Conservation (phyloP, 345 rosid species). For the Ricinus communis region DNA sequence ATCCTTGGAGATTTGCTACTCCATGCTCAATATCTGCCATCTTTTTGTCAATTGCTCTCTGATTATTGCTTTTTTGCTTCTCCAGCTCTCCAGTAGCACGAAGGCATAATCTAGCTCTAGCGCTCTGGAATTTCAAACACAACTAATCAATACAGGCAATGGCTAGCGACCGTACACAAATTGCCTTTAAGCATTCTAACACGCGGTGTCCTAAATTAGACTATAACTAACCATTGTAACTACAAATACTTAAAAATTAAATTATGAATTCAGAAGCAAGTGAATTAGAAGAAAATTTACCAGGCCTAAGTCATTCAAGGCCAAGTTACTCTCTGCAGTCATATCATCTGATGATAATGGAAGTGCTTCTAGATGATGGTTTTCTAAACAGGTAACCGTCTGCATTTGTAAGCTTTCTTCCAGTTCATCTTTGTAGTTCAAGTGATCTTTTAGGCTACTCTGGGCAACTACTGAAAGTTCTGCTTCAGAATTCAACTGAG, state of each 20-base stretch:
- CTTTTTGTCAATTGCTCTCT: conserved; percentile 25
- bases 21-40: conserved; percentile 19
- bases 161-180: neutral
- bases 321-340: conserved; percentile 12
- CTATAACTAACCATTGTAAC: too few species aligned
- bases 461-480: conserved; percentile 35
- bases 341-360: conserved; percentile 36
- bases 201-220: too few species aligned
- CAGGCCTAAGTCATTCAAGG: conserved; percentile 62
- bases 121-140: conserved; percentile 40
- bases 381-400: conserved; percentile 26
- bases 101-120: conserved; percentile 54
- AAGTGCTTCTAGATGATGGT: conserved; percentile 31
- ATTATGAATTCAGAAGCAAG: neutral
- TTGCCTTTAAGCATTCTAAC: neutral
- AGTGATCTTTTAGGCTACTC: conserved; percentile 50
- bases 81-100: conserved; percentile 56
- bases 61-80: conserved; percentile 47
- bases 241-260: neutral
- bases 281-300: conserved; percentile 37
- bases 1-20: conserved; percentile 24
- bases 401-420: conserved; percentile 32
- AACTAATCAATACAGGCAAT: neutral
- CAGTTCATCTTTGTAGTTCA: conserved; percentile 37
- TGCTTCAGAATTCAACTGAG: conserved; percentile 39